Evolutionary conservation across 495 filamentous ascomycete species (phyloP).

Genomic region (Opeltia flavorubescens): DNA sequence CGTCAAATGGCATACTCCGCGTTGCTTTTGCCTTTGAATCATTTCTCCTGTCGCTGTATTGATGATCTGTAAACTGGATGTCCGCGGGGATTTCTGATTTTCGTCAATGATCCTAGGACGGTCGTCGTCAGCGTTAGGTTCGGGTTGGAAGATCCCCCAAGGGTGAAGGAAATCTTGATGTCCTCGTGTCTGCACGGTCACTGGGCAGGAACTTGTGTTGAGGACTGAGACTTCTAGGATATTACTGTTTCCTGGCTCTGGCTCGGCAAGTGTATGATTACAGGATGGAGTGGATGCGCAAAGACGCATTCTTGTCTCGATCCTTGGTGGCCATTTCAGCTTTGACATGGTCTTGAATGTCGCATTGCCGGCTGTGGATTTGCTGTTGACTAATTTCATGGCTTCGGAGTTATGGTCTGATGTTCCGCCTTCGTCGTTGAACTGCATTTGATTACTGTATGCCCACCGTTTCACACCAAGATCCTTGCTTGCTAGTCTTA

Average conservation of each 20-base stretch:
- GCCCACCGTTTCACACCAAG: conserved; percentile 10
- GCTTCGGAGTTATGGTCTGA: conserved; percentile 11
- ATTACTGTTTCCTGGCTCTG: conserved; percentile 2
- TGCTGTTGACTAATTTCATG: conserved; percentile 15
- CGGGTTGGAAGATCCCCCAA: conserved; percentile 14
- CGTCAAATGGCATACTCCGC: not conserved
- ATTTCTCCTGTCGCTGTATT: not conserved
- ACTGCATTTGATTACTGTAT: conserved; percentile 9
- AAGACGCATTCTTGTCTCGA: conserved; percentile 15
- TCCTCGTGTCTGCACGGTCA: conserved; percentile 16
- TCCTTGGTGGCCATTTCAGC: conserved; percentile 12
- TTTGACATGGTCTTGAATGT: conserved; percentile 11
- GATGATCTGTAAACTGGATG: not conserved
- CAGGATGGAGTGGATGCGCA: conserved; percentile 6
- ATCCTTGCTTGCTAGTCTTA: conserved; percentile 14
- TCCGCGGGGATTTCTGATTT: not conserved
- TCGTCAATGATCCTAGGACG: not conserved
- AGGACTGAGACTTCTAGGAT: conserved; percentile 11
- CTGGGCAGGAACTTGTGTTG: conserved; percentile 7
- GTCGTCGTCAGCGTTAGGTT: not conserved
- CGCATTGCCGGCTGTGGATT: conserved; percentile 14
- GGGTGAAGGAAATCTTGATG: conserved; percentile 12
- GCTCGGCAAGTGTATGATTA: conserved; percentile 2
- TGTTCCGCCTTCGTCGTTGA: conserved; percentile 3
- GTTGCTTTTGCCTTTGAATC: not conserved